Percentiles rank a stretch among this genome's conserved stretches.
Conservation (phyloP, 805 yeast species). For the Cephaloascus fragrans region DNA sequence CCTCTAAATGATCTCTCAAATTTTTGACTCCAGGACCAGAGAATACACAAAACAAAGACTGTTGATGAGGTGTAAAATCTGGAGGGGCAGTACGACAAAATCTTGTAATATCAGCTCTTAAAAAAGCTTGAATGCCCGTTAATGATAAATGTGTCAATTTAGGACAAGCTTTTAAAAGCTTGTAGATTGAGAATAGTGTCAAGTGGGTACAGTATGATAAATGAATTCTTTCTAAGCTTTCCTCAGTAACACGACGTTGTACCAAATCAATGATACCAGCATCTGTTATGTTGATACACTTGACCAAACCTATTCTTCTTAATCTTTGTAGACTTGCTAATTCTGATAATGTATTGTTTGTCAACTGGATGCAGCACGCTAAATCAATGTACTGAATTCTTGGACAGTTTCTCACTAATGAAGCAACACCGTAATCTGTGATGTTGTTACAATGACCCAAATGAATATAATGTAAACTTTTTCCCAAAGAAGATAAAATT, state of each 20-base stretch:
- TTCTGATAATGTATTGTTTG: conserved; percentile 73
- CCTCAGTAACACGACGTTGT: conserved; percentile 59
- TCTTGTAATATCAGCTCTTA: conserved; percentile 73
- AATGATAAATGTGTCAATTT: conserved; percentile 81
- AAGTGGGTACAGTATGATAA: conserved; percentile 82
- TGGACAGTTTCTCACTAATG: conserved; percentile 67
- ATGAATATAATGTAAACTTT: conserved; percentile 80
- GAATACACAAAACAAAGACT: conserved; percentile 82
- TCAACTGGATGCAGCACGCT: conserved; percentile 87
- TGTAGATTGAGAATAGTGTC: conserved; percentile 67
- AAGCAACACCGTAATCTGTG: conserved; percentile 80
- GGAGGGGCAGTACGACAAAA: conserved; percentile 90
- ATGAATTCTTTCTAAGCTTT: conserved; percentile 86
- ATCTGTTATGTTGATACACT: conserved; percentile 82
- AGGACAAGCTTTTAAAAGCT: conserved; percentile 71
- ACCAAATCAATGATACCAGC: conserved; percentile 66
- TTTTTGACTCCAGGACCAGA: conserved; percentile 81
- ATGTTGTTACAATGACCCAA: conserved; percentile 88
- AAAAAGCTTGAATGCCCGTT: conserved; percentile 87
- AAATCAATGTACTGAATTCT: conserved; percentile 87
- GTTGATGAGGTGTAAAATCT: conserved; percentile 83
- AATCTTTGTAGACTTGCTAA: conserved; percentile 69
- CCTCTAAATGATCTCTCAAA: conserved; percentile 59
- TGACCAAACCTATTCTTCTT: conserved; percentile 87
- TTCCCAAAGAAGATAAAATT: conserved; percentile 64